Evolutionary conservation across 176 grass and related monocot genomes (phyloP), one percentile per base, ranked within the genome.

Genomic region (Pontederia paniculata): DNA sequence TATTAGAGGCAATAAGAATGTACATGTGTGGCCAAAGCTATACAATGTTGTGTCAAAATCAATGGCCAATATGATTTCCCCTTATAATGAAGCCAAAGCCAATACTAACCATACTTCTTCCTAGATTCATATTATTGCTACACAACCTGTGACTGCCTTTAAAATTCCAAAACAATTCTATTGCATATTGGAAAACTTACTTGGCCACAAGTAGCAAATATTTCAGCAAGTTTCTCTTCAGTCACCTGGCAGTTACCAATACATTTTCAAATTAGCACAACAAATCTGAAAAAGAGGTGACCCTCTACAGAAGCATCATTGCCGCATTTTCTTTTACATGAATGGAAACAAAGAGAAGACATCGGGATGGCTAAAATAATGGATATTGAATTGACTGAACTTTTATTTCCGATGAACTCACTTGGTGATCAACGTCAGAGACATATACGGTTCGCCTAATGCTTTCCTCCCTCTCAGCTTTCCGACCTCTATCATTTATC

Each of bases 191-290:
- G 63, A 19, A 19, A 78, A 76, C 79, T 86, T 81, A 95, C 90
- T 68, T 86, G 85, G 11, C 90, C 90, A 74, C 85, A 95, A n/a
- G 53, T 83, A 63, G 76, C 20, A 78, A 95, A 95, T 56, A 89
- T 80, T 65, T 95, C 90, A 54, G 90, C 90, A 83, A 95, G 90
- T 70, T 73, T 89, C 69, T 95, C 90, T 76, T 95, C 90, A 9
- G 90, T 96, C 50, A 96, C 90, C 90, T 96, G 76, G 57, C 19
- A 83, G 17, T 77, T 19, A 47, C 37, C 21, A 52, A 19, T 1
- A 31, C 5, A 31, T 31, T 31, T 31, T 31, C 25, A 31, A 31
- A 31, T 31, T 31, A 31, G 25, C 25, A 31, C 5, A 31, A 31
- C 5, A 31, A 31, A 1, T 31, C 1, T 31, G 25, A 31, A 31